Evolutionary conservation across 768 basidiomycete species (phyloP), one percentile per base, ranked within the genome.

Genomic region (Trametes punicea): DNA sequence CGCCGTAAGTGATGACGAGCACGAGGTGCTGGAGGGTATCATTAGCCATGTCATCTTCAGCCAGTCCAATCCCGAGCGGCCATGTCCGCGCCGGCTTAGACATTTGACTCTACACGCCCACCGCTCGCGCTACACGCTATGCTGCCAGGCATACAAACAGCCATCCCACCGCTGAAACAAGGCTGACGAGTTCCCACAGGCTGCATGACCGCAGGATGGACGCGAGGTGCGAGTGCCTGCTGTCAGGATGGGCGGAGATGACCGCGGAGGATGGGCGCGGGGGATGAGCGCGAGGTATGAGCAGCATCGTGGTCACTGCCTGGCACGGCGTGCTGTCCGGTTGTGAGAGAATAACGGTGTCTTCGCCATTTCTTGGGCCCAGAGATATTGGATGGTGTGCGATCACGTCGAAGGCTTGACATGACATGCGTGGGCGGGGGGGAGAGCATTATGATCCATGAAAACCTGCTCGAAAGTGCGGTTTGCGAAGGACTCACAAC

Each of bases 151-250:
- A 60, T 15, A 60, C 58, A 13, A 60, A 30, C 42, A 60, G 13
- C 58, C 58, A 60, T 3, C 48, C 58, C 15, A 60, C 31, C 7
- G 54, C 58, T 21, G 58, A 55, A 18, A 47, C 25, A 7, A 60
- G 27, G 58, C 58, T 60, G 42, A 46, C 53, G 44, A 53, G 51
- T 34, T 60, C 58, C 58, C 58, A 60, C 26, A 55, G 44, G 41
- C 33, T 50, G 44, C 29, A 55, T 20, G 58, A 26, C 16, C 30
- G 42, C 11, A 49, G 39, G 21, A 55, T 6, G 25, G 34, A 31
- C 8, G 27, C 53, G 33, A 60, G 21, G 27, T 21, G n/a, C 33
- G 57, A 49, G 15, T 40, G 23, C 34, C 20, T 23, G 15, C 27
- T 23, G 42, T 54, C 52, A 39, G 15, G 33, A 18, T 16, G 9